Evolutionary conservation across 2,329 filamentous ascomycete genomes (phyloP).

Genomic region (Epichloe scottii): DNA sequence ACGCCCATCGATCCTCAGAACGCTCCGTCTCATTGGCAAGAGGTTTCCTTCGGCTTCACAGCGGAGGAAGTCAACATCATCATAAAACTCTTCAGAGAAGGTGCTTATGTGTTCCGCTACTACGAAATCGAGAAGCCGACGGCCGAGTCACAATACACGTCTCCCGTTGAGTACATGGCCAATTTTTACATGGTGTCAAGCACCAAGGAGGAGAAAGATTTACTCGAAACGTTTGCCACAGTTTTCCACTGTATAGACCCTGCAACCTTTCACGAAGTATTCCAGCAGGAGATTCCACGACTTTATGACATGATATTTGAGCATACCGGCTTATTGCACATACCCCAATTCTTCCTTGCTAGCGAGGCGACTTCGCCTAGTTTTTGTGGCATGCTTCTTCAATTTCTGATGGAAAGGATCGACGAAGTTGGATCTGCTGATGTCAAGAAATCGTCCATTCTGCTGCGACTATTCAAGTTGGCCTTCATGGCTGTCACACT

Average conservation of each 20-base stretch:
- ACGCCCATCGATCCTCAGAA: conserved; percentile 61
- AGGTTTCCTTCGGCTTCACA: conserved; percentile 91
- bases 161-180: conserved; percentile 81
- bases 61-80: conserved; percentile 95
- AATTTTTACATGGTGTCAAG: conserved; percentile 93
- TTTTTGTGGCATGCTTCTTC: conserved; percentile 94
- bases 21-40: conserved; percentile 82
- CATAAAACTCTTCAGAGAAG: conserved; percentile 93
- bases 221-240: conserved; percentile 93
- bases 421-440: conserved; percentile 89
- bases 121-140: conserved; percentile 79
- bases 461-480: conserved; percentile 89
- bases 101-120: conserved; percentile 91
- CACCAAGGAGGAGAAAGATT: conserved; percentile 90
- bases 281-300: conserved; percentile 91
- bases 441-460: conserved; percentile 81
- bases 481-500: conserved; percentile 99
- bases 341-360: conserved; percentile 97
- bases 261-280: conserved; percentile 96
- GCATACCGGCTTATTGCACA: conserved; percentile 83
- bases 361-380: conserved; percentile 95
- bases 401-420: conserved; percentile 94
- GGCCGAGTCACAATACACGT: conserved; percentile 60
- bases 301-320: conserved; percentile 98
- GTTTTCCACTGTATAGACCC: conserved; percentile 98